Evolutionary conservation across 306 rosid genomes (phyloP).

Genomic region (Vicia faba): DNA sequence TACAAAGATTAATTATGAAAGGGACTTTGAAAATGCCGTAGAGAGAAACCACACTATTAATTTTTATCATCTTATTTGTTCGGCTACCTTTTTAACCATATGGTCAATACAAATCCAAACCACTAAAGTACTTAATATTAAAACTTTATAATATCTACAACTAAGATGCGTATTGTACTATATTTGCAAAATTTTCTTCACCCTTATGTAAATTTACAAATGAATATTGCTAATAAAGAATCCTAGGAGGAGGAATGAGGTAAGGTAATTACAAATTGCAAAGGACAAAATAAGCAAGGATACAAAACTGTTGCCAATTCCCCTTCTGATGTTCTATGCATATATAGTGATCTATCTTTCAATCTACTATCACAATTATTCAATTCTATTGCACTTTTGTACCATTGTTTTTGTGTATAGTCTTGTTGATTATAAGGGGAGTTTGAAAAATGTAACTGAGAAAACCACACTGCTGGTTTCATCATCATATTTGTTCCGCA

Average conservation of each 20-base stretch:
- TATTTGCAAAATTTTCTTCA: background rate
- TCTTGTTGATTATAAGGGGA: no score
- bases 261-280: background rate
- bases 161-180: background rate
- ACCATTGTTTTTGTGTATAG: background rate
- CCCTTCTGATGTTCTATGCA: background rate
- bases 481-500: no score
- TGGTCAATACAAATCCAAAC: background rate
- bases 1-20: no score
- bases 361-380: background rate
- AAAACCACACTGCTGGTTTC: no score
- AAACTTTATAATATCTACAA: background rate
- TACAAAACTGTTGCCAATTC: constrained; percentile 31
- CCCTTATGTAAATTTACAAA: background rate
- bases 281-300: background rate
- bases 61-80: background rate
- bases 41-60: no score
- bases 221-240: constrained; percentile 4
- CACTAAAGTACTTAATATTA: background rate
- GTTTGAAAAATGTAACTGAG: no score
- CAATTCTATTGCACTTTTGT: background rate
- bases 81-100: background rate
- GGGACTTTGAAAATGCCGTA: no score
- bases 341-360: constrained; percentile 23
- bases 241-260: background rate